Evolutionary conservation across 371 early-diverging fungal species (phyloP).

Genomic region (Mortierella sp.): DNA sequence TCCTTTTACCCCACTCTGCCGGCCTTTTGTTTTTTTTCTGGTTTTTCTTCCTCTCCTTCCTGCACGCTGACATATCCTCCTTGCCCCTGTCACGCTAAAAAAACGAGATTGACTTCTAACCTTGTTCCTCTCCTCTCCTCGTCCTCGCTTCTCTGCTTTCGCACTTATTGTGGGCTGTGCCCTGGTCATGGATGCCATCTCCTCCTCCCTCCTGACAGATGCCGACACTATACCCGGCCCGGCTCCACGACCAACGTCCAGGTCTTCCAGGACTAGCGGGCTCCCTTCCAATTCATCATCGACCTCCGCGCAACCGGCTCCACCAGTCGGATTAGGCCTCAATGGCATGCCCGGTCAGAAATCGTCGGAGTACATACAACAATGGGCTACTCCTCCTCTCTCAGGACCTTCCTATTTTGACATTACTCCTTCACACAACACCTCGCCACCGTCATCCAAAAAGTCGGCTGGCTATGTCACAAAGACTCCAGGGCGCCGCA

Average conservation of each 20-base stretch:
- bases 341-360: constrained; percentile 16
- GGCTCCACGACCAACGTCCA: not conserved
- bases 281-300: constrained; percentile 12
- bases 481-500: constrained; percentile 45
- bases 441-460: constrained; percentile 19
- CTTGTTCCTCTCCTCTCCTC: constrained; percentile 16
- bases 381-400: constrained; percentile 24
- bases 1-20: not conserved
- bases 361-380: constrained; percentile 20
- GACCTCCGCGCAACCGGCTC: constrained; percentile 1
- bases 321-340: constrained; percentile 33
- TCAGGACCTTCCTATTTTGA: constrained; percentile 52
- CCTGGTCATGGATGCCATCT: constrained; percentile 9
- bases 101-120: constrained; percentile 32
- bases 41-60: not conserved
- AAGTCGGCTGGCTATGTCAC: constrained; percentile 36
- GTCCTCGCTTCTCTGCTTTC: not conserved
- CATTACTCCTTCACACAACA: constrained; percentile 33
- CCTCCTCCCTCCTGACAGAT: constrained; percentile 11
- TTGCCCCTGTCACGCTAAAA: constrained; percentile 10
- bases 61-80: constrained; percentile 19
- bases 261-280: not conserved
- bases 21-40: not conserved
- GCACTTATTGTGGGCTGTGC: constrained; percentile 1
- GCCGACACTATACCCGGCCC: constrained; percentile 27